Percentiles rank a stretch among this genome's conserved stretches.
These are phyloP conservation scores for Podospora appendiculata DNA, from an alignment of 495 filamentous ascomycete genomes.

Conservation along the genomic window DNA sequence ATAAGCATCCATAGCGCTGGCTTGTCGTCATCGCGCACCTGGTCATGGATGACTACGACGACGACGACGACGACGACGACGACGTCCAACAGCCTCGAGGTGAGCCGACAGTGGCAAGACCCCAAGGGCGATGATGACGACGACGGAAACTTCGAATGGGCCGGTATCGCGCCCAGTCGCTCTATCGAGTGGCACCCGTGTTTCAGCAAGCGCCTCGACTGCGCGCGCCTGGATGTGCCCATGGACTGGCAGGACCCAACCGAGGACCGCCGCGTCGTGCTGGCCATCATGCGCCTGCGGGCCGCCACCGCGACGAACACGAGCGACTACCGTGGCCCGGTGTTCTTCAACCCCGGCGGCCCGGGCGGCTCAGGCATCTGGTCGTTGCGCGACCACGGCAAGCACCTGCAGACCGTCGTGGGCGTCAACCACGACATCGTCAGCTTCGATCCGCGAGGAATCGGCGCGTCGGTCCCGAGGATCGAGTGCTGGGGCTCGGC, in stretches of 20 bases:
- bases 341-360: slow-evolving; percentile 48
- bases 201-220: slow-evolving; percentile 26
- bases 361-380: slow-evolving; percentile 43
- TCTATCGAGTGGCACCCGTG: slow-evolving; percentile 28
- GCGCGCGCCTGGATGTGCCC: slow-evolving; percentile 35
- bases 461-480: slow-evolving; percentile 33
- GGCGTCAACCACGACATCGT: slow-evolving; percentile 42
- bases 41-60: neutral
- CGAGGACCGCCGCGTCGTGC: slow-evolving; percentile 24
- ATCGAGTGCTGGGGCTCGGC: slow-evolving; percentile 33
- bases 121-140: neutral
- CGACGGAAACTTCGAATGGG: slow-evolving; percentile 15
- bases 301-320: slow-evolving; percentile 15
- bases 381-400: slow-evolving; percentile 27
- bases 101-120: neutral
- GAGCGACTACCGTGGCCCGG: slow-evolving; percentile 30
- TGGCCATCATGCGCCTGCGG: slow-evolving; percentile 40
- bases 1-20: neutral
- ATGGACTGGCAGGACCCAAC: slow-evolving; percentile 40
- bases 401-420: slow-evolving; percentile 35
- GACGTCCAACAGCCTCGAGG: neutral
- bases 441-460: slow-evolving; percentile 43
- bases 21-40: neutral
- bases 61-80: neutral
- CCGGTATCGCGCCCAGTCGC: slow-evolving; percentile 24